These are phyloP conservation scores for Leccinum barrowsii DNA, from an alignment of 768 basidiomycete species.

Conservation along the genomic window DNA sequence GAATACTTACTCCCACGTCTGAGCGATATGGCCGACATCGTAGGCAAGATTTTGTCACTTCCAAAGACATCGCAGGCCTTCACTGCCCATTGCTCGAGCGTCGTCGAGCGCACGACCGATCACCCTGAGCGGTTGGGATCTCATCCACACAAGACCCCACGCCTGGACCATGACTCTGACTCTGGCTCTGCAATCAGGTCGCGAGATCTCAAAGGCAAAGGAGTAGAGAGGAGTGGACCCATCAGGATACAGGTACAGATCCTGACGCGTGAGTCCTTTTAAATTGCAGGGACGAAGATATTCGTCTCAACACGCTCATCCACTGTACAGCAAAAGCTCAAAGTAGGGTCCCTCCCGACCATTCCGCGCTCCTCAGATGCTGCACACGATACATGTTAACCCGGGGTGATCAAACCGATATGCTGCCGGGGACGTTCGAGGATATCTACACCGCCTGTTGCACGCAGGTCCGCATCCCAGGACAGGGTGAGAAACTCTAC, in stretches of 20 bases:
- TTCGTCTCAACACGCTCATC: background rate
- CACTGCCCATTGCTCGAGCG: constrained; percentile 38
- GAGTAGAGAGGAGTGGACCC: constrained; percentile 33
- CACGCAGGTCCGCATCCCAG: constrained; percentile 47
- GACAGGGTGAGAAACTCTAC: constrained; percentile 57
- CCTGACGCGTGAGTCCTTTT: constrained; percentile 32
- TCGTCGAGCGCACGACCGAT: constrained; percentile 31
- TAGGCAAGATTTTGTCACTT: constrained; percentile 39
- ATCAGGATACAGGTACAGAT: constrained; percentile 47
- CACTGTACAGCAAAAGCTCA: constrained; percentile 11
- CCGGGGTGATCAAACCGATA: constrained; percentile 27
- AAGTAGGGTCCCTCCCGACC: constrained; percentile 5
- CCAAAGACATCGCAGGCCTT: constrained; percentile 53
- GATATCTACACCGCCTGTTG: constrained; percentile 55
- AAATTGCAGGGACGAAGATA: background rate
- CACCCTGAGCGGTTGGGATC: constrained; percentile 45
- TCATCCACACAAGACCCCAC: constrained; percentile 66
- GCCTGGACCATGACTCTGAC: constrained; percentile 64
- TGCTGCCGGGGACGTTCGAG: constrained; percentile 51
- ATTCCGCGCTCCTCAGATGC: constrained; percentile 24
- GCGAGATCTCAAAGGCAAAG: constrained; percentile 29
- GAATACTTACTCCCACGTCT: background rate
- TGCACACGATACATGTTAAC: constrained; percentile 43
- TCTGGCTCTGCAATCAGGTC: constrained; percentile 63
- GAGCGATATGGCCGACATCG: constrained; percentile 36